Base-by-base conservation (phyloP, 2,329 filamentous ascomycete species). In the Xylaria sp. region DNA sequence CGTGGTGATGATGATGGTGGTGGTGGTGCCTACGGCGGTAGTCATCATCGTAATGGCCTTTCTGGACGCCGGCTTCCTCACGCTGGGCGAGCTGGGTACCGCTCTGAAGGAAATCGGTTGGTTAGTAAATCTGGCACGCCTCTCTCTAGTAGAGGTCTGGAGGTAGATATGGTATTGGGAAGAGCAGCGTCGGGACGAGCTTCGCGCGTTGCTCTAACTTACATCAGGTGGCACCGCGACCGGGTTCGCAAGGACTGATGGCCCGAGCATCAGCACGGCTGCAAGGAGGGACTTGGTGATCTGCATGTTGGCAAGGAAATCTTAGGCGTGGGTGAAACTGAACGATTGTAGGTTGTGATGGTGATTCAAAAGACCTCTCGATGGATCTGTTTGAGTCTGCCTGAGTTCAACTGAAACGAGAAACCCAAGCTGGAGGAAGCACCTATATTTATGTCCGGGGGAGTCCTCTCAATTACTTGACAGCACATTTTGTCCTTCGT, bases 281-380 rank as follows among this genome's bases (percentile, higher is more conserved):
- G 71, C 70, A 21, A 72, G 37, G 31, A 72, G 63, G 11, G 68
- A 67, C 21, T 72, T 71, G 38, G 64, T 62, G 50, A 72, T 31
- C 54, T 71, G 68, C 71, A 72, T 73, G 6, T 37, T 64, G 45
- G 49, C 8, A 14, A 46, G 40, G 23, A 7, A 12, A 58, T 17
- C 1, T 14, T 49, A n/a, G 35, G 60, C 21, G 17, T 23, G 40
- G 33, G n/a, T 40, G 35, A 35, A 25, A 45, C 19, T 45, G 2
- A 35, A 37, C 35, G 23, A 43, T 2, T 2, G 28, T 38, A 4
- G 31, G 55, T 50, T 19, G 25, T 45, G 45, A 23, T 56, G 19
- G 14, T 45, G 37, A 7, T 58, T 55, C 12, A 25, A 57, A 61
- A n/a, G 43, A 42, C 21, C 8, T 37, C 25, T 31, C 23, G 15